Base-by-base conservation (phyloP, 75 land plant species). In the Cupressus sempervirens region DNA sequence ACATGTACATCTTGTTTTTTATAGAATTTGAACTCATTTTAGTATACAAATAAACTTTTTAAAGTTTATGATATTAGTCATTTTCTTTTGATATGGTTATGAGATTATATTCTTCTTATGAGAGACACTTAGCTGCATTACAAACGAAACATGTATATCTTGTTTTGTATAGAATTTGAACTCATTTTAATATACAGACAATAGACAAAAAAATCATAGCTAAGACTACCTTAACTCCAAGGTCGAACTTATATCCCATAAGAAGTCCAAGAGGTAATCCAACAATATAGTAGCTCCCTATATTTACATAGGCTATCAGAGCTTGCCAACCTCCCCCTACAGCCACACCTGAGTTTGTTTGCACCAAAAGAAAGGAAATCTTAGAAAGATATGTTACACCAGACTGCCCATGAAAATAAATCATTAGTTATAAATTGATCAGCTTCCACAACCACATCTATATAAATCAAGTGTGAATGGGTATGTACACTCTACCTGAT, bases 321-420 rank as follows among this genome's bases (percentile, higher is more conserved):
- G 8, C n/a, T 76, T 76, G 45, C 80, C 80, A 76, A 14, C 80
- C 41, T 76, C 80, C 80, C 7, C 80, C 80, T 20, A 76, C 8
- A 76, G 80, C 80, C 80, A 76, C 80, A 76, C 80, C 80, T 76
- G 43, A 76, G 41, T 38, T n/a, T 48, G 53, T 50, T 50, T 50
- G 53, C 14, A 50, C 20, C 8, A 0, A 29, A 30, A n/a, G 30
- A 43, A 2, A 1, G 30, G 73, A 29, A 3, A n/a, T 1, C 10
- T 70, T 70, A 32, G 29, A 30, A 29, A 70, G 1, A 2, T 30
- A 70, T 70, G 34, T 30, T 70, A 70, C 30, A 70, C 30, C 34
- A 70, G 34, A 8, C 0, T 30, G 73, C 10, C 73, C 73, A 58
- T 32, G 8, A 68, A 10, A 29, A n/a, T 9, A 29, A 13, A 10